A percentile compares a stretch with the other conserved stretches of the same genome.
Evolutionary conservation across 352 stramenopile species (phyloP).

Genomic region (Blastocystis sp.): DNA sequence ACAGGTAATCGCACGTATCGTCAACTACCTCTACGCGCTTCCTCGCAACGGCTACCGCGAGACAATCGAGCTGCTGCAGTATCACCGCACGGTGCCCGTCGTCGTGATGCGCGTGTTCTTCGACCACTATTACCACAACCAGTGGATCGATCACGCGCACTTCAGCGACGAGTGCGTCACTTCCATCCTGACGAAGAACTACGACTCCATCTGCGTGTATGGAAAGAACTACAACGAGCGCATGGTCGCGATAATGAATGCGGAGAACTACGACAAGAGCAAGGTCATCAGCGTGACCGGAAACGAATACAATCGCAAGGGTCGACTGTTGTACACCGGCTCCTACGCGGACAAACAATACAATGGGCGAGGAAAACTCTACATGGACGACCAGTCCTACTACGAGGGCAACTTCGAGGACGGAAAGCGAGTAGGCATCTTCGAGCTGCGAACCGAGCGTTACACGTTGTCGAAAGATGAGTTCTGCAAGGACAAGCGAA

Average conservation of each 20-base stretch:
- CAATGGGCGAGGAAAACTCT: not conserved
- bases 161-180: not conserved
- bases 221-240: too few species aligned
- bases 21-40: slow-evolving; percentile 30
- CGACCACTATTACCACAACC: slow-evolving; percentile 41
- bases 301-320: slow-evolving; percentile 5
- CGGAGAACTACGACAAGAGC: too few species aligned
- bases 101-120: not conserved
- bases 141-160: slow-evolving; percentile 25
- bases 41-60: not conserved
- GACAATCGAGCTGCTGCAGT: slow-evolving; percentile 22
- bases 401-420: slow-evolving; percentile 6
- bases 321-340: slow-evolving; percentile 1
- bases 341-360: not conserved
- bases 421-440: not conserved
- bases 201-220: not conserved
- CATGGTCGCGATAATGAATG: too few species aligned
- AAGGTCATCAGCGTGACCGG: not conserved
- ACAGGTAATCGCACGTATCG: slow-evolving; percentile 12
- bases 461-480: not conserved
- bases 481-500: not conserved
- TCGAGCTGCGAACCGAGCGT: not conserved
- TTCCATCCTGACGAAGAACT: not conserved
- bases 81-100: not conserved
- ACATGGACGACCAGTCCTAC: not conserved